These are phyloP conservation scores for Eremothecium coryli DNA, from an alignment of 1,139 yeast species.

Conservation along the genomic window DNA sequence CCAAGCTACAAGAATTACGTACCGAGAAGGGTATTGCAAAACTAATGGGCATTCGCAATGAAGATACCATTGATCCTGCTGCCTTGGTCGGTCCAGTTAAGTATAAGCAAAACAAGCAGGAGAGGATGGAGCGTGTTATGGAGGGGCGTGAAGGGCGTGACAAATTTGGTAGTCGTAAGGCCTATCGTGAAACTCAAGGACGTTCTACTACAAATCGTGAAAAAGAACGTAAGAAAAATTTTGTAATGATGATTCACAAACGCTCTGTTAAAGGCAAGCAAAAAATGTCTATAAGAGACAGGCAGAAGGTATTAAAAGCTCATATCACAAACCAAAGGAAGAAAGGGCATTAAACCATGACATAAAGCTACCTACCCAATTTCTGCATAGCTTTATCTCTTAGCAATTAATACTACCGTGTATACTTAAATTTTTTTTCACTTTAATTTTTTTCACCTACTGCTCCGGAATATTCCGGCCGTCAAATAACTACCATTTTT, in stretches of 20 bases:
- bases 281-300: slow-evolving; percentile 78
- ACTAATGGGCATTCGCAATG: slow-evolving; percentile 56
- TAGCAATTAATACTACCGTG: too few species aligned
- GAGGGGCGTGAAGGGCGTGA: slow-evolving; percentile 94
- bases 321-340: slow-evolving; percentile 85
- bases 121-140: slow-evolving; percentile 72
- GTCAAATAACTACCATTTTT: too few species aligned
- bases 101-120: slow-evolving; percentile 74
- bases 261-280: slow-evolving; percentile 90
- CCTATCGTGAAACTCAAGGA: slow-evolving; percentile 67
- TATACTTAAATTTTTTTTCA: too few species aligned
- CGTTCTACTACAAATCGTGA: slow-evolving; percentile 85
- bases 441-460: too few species aligned
- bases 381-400: not conserved
- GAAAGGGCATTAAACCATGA: slow-evolving; percentile 45
- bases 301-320: slow-evolving; percentile 76
- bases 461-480: too few species aligned
- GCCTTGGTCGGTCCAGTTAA: slow-evolving; percentile 74
- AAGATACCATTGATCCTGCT: slow-evolving; percentile 76
- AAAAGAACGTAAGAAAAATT: slow-evolving; percentile 96
- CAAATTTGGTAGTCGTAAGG: slow-evolving; percentile 79
- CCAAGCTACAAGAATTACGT: slow-evolving; percentile 80
- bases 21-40: slow-evolving; percentile 78
- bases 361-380: not conserved
- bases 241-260: slow-evolving; percentile 97